A percentile compares a stretch with the other conserved stretches of the same genome.
phyloP scores from a whole-genome alignment of 2,329 filamentous ascomycete genomes.

The Aaosphaeria pasadenensis region DNA sequence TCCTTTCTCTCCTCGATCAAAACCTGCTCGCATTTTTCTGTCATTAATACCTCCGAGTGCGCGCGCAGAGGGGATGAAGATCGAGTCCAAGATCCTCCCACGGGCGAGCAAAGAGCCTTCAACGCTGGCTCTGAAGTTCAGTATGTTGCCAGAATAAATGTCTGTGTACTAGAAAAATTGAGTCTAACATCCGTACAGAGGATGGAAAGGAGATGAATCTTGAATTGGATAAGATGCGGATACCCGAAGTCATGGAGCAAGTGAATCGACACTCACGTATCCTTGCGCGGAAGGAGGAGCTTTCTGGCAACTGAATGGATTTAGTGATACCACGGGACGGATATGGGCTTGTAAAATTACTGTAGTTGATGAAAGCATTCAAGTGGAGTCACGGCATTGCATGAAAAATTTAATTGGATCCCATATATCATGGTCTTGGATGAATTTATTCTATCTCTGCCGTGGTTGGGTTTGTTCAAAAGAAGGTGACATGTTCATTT shows the following conservation, averaged over 20 bases:
- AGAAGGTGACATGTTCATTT: too few relatives aligned
- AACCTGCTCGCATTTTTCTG: constrained; percentile 84
- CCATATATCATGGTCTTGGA: too few relatives aligned
- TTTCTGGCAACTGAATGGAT: constrained; percentile 48
- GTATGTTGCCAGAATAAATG: constrained; percentile 47
- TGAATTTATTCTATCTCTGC: too few relatives aligned
- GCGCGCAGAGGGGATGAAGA: constrained; percentile 68
- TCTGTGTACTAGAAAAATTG: too few relatives aligned
- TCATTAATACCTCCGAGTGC: constrained; percentile 79
- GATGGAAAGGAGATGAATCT: constrained; percentile 89
- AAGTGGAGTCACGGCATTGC: constrained; percentile 20
- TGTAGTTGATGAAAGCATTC: constrained; percentile 13
- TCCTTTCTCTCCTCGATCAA: constrained; percentile 77
- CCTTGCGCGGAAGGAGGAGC: constrained; percentile 78
- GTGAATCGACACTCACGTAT: constrained; percentile 84
- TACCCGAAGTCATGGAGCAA: constrained; percentile 84
- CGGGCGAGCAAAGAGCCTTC: constrained; percentile 66
- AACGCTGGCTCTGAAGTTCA: constrained; percentile 78
- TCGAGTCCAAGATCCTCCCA: constrained; percentile 74
- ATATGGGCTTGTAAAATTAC: constrained; percentile 7
- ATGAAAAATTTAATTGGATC: too few relatives aligned
- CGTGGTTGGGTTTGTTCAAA: too few relatives aligned
- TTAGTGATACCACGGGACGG: neutral
- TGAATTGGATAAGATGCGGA: constrained; percentile 75
- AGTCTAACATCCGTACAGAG: constrained; percentile 52